Percentiles rank a stretch among this genome's conserved stretches.
Evolutionary conservation across 2,329 filamentous ascomycete genomes (phyloP).

Genomic region (Aaosphaeria arxii): DNA sequence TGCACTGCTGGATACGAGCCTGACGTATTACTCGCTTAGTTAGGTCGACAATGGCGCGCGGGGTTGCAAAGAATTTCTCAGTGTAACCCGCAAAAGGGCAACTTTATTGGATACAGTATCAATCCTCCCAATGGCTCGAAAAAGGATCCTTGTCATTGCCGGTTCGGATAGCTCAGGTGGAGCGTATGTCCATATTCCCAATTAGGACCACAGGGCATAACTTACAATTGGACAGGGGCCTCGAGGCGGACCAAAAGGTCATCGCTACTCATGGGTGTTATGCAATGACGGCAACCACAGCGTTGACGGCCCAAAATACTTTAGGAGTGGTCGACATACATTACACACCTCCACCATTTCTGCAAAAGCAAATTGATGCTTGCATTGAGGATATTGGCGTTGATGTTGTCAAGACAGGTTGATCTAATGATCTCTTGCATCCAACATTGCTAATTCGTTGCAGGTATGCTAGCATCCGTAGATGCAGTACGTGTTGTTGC

Average conservation of each 20-base stretch:
- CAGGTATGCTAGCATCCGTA: conserved; percentile 79
- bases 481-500: conserved; percentile 69
- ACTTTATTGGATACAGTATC: too few species aligned
- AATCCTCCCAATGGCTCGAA: conserved; percentile 23
- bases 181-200: conserved; percentile 57
- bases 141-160: conserved; percentile 73
- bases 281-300: conserved; percentile 93
- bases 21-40: too few species aligned
- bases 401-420: conserved; percentile 90
- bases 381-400: conserved; percentile 80
- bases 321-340: conserved; percentile 79
- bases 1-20: too few species aligned
- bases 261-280: conserved; percentile 90
- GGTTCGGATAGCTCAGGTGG: conserved; percentile 90
- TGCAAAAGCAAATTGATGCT: conserved; percentile 80
- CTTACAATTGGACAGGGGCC: conserved; percentile 57
- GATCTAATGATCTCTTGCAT: not conserved
- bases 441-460: not conserved
- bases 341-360: conserved; percentile 72
- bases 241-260: conserved; percentile 95
- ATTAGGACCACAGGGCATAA: conserved; percentile 7
- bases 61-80: too few species aligned
- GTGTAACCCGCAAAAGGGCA: too few species aligned
- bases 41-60: too few species aligned
- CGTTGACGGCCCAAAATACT: conserved; percentile 95